These are phyloP conservation scores for Cyberlindnera japonica DNA, from an alignment of 805 yeast species.

Conservation along the genomic window DNA sequence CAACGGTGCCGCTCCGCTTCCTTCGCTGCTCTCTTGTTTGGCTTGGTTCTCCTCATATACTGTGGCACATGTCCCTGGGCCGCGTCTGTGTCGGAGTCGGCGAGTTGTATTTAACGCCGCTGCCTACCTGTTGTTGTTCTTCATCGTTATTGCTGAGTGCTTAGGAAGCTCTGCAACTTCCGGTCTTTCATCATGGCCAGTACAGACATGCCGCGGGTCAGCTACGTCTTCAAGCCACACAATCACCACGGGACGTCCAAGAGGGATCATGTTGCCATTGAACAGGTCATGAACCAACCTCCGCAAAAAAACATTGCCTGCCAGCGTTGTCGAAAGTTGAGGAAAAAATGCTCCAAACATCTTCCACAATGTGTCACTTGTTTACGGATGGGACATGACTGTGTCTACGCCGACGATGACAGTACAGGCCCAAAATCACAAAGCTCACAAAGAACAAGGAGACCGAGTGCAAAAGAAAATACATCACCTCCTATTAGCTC, in stretches of 20 bases:
- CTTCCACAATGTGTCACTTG: conserved; percentile 48
- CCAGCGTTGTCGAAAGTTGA: conserved; percentile 29
- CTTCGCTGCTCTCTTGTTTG: too few relatives aligned
- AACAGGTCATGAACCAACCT: conserved; percentile 6
- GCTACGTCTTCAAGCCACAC: conserved; percentile 19
- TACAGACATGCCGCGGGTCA: conserved; percentile 2
- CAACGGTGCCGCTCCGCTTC: too few relatives aligned
- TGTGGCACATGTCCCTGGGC: too few relatives aligned
- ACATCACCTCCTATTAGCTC: not conserved
- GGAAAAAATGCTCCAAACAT: conserved; percentile 50
- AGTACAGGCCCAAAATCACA: not conserved
- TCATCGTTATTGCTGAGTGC: not conserved
- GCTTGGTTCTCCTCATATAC: not conserved
- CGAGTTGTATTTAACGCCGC: not conserved
- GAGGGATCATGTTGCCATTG: conserved; percentile 6
- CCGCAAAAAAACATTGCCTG: conserved; percentile 24
- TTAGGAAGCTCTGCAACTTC: not conserved
- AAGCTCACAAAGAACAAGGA: not conserved
- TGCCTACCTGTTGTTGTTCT: not conserved
- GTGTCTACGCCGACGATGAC: conserved; percentile 25
- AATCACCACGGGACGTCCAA: conserved; percentile 14
- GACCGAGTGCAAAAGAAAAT: not conserved
- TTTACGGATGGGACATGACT: conserved; percentile 37
- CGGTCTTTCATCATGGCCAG: not conserved
- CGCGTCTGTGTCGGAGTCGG: not conserved